Evolutionary conservation across 2,329 filamentous ascomycete species (phyloP).

Genomic region (Colletotrichum tabaci): DNA sequence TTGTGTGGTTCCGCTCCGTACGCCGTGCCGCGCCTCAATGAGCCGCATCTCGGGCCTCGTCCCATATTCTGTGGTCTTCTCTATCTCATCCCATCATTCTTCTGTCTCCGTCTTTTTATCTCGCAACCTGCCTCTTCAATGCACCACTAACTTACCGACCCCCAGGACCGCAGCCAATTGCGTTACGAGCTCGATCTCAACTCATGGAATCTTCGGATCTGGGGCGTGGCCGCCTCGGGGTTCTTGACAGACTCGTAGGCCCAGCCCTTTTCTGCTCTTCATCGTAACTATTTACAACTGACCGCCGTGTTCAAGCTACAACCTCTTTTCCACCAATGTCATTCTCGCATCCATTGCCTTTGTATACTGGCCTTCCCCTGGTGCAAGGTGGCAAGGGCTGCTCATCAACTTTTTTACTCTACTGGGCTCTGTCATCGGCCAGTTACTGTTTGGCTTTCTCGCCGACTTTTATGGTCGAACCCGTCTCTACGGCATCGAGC

Average conservation of each 20-base stretch:
- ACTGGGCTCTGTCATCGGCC: constrained; percentile 66
- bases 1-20: background rate
- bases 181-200: constrained; percentile 69
- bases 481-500: constrained; percentile 69
- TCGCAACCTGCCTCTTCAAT: background rate
- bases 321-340: constrained; percentile 69
- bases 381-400: constrained; percentile 60
- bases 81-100: constrained; percentile 8
- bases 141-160: background rate
- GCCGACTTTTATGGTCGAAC: constrained; percentile 70
- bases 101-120: constrained; percentile 10
- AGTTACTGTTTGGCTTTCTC: constrained; percentile 67
- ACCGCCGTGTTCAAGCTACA: constrained; percentile 57
- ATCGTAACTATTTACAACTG: background rate
- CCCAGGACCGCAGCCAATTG: constrained; percentile 65
- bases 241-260: constrained; percentile 68
- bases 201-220: constrained; percentile 68
- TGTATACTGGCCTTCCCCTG: constrained; percentile 65
- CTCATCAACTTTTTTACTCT: constrained; percentile 69
- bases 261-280: background rate
- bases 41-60: background rate
- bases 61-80: constrained; percentile 10
- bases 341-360: constrained; percentile 68
- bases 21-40: background rate
- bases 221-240: constrained; percentile 69